Base-by-base conservation (phyloP, 2,329 filamentous ascomycete genomes). In the Diaporthe capsici region DNA sequence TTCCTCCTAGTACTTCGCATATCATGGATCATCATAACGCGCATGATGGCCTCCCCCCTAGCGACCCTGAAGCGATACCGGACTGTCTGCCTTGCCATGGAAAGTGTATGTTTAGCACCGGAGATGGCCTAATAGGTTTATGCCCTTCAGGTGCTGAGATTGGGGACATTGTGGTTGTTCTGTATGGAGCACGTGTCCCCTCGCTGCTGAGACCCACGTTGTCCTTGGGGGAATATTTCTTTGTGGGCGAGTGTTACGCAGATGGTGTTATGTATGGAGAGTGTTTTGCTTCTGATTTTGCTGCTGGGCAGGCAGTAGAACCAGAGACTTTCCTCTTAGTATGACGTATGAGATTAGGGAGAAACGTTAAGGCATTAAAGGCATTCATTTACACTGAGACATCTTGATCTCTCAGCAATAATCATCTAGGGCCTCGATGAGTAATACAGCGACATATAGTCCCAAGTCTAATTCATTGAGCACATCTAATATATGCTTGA, bases 81-180 rank as follows among this genome's bases (percentile, higher is more conserved):
- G 57, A 60, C 20, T 60, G 12, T 39, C 34, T 60, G 20, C 57
- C 4, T 39, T 60, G 57, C 34, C 57, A 60, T 60, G 34, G 57
- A n/a, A 60, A 60, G 57, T 60, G 57, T 22, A 60, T 60, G 34
- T 60, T 60, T 39, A 60, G 31, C 34, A 60, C 57, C 22, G 34
- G 22, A 60, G 34, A 60, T 60, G 57, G 34, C 57, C 31, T 60
- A 3, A 39, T n/a, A 39, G 57, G 57, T 39, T 60, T 60, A 39
- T 60, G 57, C 57, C 57, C 57, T 15, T 39, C 57, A 39, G 57
- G 57, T 60, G 57, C 57, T 60, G 17, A 60, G 57, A 60, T 60
- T 60, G 57, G 57, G 34, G 57, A 60, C 6, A 15, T 60, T 15
- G 57, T 60, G 31, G 57, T 60, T 22, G 34, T 60, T 60, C 6